Percentiles rank a stretch among this genome's conserved stretches.
phyloP scores from a whole-genome alignment of 2,329 filamentous ascomycete species.

The Cryoendolithus antarcticus region DNA sequence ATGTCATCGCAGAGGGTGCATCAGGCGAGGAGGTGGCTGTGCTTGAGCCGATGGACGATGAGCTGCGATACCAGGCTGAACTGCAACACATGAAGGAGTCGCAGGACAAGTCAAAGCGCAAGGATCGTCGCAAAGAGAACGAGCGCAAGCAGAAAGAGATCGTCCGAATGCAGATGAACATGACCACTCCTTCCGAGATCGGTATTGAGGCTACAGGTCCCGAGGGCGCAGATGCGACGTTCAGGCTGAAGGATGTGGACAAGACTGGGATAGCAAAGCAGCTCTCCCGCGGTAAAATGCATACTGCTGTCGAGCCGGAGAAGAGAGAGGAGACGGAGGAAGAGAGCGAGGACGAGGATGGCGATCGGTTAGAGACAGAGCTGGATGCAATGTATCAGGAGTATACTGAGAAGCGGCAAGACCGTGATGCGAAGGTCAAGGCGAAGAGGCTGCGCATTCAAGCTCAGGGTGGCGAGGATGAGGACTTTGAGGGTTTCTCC shows the following conservation, averaged over 20 bases:
- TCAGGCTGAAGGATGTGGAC: conserved; percentile 71
- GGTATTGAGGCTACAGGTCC: conserved; percentile 56
- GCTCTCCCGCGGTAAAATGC: conserved; percentile 63
- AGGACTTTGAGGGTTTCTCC: conserved; percentile 77
- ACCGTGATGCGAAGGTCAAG: conserved; percentile 72
- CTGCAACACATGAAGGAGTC: conserved; percentile 71
- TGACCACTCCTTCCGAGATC: conserved; percentile 91
- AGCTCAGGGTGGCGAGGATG: conserved; percentile 42
- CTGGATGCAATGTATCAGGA: conserved; percentile 79
- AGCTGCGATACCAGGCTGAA: conserved; percentile 79
- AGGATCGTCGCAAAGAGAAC: conserved; percentile 75
- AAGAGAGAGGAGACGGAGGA: conserved; percentile 31
- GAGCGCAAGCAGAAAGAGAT: conserved; percentile 92
- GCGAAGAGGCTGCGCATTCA: conserved; percentile 80
- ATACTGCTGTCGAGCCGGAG: conserved; percentile 44
- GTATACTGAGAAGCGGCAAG: conserved; percentile 69
- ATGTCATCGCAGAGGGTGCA: conserved; percentile 22
- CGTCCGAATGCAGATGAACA: conserved; percentile 92
- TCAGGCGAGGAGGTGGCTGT: conserved; percentile 57
- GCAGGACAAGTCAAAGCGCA: conserved; percentile 63
- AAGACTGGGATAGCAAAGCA: conserved; percentile 60
- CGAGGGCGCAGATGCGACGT: conserved; percentile 60
- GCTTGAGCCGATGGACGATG: conserved; percentile 77
- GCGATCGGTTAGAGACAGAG: conserved; percentile 69
- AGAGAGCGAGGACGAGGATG: conserved; percentile 52